These are phyloP conservation scores for Exophiala alcalophila DNA, from an alignment of 2,329 filamentous ascomycete genomes.

Conservation along the genomic window DNA sequence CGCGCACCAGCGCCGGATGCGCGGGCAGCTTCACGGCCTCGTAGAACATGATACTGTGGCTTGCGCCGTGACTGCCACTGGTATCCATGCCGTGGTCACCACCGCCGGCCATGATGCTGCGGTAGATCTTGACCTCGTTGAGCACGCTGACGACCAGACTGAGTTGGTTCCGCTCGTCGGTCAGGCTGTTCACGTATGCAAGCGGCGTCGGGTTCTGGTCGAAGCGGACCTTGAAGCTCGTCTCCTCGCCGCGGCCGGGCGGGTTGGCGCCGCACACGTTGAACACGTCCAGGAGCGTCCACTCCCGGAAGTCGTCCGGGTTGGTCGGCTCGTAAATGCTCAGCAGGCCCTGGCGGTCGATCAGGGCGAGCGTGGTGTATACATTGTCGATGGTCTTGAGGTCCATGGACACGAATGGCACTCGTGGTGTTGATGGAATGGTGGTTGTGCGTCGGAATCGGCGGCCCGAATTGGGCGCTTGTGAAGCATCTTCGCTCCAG, in stretches of 20 bases:
- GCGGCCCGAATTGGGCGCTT: slow-evolving; percentile 68
- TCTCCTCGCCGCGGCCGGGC: slow-evolving; percentile 77
- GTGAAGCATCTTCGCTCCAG: slow-evolving; percentile 86
- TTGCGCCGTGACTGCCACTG: slow-evolving; percentile 38
- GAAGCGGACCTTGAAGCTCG: slow-evolving; percentile 79
- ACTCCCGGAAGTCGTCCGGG: slow-evolving; percentile 75
- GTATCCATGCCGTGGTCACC: slow-evolving; percentile 33
- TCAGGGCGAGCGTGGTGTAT: slow-evolving; percentile 80
- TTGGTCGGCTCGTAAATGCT: slow-evolving; percentile 81
- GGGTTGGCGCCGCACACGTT: slow-evolving; percentile 61
- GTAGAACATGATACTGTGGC: slow-evolving; percentile 69
- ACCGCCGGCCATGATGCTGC: slow-evolving; percentile 60
- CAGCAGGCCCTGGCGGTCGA: slow-evolving; percentile 77
- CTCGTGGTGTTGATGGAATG: slow-evolving; percentile 62
- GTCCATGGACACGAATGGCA: slow-evolving; percentile 72
- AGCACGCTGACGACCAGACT: slow-evolving; percentile 83
- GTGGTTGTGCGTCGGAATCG: slow-evolving; percentile 71
- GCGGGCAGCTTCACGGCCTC: slow-evolving; percentile 72
- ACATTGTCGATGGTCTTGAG: slow-evolving; percentile 78
- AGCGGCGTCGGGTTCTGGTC: slow-evolving; percentile 73
- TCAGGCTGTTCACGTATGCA: slow-evolving; percentile 72
- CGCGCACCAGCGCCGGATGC: slow-evolving; percentile 71
- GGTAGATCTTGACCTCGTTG: slow-evolving; percentile 77
- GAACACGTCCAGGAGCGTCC: slow-evolving; percentile 72
- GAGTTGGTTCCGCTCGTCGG: slow-evolving; percentile 75